Percentiles rank a stretch among this genome's conserved stretches.
phyloP scores from a whole-genome alignment of 179 eudicot genomes.

The Patellifolia procumbens region DNA sequence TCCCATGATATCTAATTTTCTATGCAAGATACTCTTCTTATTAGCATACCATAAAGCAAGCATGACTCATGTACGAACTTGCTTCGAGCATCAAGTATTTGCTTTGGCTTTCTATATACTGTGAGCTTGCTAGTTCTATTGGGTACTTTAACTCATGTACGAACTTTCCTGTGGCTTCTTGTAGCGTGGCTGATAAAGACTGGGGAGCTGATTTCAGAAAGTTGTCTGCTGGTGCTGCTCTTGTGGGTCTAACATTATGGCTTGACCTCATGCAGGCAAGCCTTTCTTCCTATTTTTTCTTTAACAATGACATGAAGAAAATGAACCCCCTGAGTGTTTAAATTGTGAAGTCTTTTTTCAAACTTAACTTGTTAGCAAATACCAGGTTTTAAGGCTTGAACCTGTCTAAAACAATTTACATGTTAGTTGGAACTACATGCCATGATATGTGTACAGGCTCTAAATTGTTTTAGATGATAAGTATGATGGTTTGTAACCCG shows the following conservation, averaged over 20 bases:
- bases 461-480: no score
- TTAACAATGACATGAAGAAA: neutral
- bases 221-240: constrained; percentile 98
- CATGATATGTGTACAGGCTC: no score
- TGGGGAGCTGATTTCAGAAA: constrained; percentile 99
- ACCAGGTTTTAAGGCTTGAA: neutral
- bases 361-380: neutral
- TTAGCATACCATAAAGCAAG: no score
- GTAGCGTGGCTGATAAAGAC: constrained; percentile 95
- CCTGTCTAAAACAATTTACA: no score
- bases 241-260: constrained; percentile 97
- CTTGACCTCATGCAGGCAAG: constrained; percentile 97
- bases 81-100: neutral
- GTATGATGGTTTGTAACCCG: no score
- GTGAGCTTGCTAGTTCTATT: neutral
- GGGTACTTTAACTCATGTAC: neutral
- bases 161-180: constrained; percentile 12
- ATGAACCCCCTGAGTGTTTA: neutral
- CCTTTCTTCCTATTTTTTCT: constrained; percentile 7
- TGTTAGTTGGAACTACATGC: no score
- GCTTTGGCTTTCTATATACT: neutral
- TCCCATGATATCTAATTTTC: neutral
- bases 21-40: no score
- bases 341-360: neutral
- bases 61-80: no score